phyloP scores from a whole-genome alignment of 208 protist species.

The Acanthamoeba rhysodes region DNA sequence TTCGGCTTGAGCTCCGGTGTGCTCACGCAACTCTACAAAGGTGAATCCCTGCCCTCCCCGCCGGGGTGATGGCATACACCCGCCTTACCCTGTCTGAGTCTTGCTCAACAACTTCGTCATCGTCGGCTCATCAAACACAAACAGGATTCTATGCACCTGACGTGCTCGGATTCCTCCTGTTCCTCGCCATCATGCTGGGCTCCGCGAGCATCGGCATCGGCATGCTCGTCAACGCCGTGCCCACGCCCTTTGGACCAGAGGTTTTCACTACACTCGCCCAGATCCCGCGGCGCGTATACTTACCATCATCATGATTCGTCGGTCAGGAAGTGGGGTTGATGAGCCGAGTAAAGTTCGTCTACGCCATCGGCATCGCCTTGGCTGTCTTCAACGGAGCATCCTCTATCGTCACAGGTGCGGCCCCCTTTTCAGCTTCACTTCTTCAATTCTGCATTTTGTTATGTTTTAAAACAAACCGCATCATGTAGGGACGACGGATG shows the following conservation, averaged over 20 bases:
- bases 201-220: neutral
- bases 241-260: neutral
- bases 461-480: too few species aligned
- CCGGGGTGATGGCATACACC: neutral
- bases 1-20: slow-evolving; percentile 51
- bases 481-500: neutral
- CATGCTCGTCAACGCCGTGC: slow-evolving; percentile 32
- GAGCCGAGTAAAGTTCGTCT: neutral
- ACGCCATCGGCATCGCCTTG: neutral
- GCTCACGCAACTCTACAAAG: slow-evolving; percentile 56
- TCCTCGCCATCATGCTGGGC: slow-evolving; percentile 23
- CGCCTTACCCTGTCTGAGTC: neutral
- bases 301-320: neutral
- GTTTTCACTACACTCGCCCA: neutral
- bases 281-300: neutral
- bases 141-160: slow-evolving; percentile 28
- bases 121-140: neutral
- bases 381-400: slow-evolving; percentile 1
- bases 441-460: neutral
- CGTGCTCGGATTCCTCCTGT: neutral
- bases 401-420: neutral
- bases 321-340: neutral
- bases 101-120: too few species aligned
- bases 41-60: neutral
- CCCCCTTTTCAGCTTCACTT: neutral